These are phyloP conservation scores for Pelagophyceae sp. DNA, from an alignment of 352 stramenopile species.

Conservation along the genomic window DNA sequence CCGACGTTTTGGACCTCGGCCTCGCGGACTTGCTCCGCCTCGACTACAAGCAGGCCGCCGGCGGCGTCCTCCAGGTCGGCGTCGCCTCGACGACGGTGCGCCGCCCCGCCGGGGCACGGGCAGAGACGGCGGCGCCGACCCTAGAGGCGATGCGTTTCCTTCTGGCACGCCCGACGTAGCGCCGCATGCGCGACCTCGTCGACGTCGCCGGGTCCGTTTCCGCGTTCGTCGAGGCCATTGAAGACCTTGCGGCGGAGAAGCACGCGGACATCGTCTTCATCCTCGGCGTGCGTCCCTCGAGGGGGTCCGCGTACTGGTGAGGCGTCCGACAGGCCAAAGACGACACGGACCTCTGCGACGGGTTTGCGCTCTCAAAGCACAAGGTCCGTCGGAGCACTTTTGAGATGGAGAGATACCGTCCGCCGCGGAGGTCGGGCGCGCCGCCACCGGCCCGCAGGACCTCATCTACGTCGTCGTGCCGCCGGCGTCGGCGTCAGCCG, in stretches of 20 bases:
- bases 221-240: no score
- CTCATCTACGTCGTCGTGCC: background rate
- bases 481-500: background rate
- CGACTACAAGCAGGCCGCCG: slow-evolving; percentile 13
- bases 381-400: no score
- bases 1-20: background rate
- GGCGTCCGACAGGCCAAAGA: no score
- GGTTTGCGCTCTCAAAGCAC: background rate
- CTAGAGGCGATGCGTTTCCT: background rate
- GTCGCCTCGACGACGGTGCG: background rate
- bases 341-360: background rate
- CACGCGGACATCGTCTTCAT: background rate
- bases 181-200: no score
- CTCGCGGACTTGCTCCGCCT: background rate
- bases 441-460: no score
- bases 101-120: background rate
- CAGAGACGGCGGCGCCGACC: background rate
- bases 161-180: no score
- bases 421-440: no score
- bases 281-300: no score
- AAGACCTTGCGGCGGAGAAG: no score
- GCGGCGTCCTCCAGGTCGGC: background rate
- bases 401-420: no score
- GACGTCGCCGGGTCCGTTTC: no score
- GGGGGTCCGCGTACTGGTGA: no score